Evolutionary conservation across 2,329 filamentous ascomycete genomes (phyloP), one percentile per base, ranked within the genome.

Genomic region (Colletotrichum sp.): DNA sequence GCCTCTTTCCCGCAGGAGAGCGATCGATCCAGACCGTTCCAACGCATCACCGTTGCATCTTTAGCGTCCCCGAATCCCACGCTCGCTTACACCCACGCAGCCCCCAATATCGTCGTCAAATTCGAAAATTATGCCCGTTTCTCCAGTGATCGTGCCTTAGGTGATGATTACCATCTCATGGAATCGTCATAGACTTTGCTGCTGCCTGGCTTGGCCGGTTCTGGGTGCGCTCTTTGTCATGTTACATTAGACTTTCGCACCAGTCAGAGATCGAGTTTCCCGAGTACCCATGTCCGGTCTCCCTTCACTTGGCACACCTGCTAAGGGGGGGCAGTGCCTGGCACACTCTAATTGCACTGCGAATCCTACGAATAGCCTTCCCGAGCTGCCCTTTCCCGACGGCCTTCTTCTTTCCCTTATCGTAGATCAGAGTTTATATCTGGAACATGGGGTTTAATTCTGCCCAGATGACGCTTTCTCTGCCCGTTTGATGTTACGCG

Each of bases 151-250:
- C 43, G 43, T 36, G 58, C 26, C 30, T 38, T 18, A 24, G 38
- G 66, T 64, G 48, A 70, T 56, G 65, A 52, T 63, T 34, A 32
- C 38, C 18, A 4, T 4, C 36, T n/a, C 48, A 71, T 72, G 24
- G 66, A 63, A 16, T 72, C 59, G 71, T 74, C 71, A 74, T 74
- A 62, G 73, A 74, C 65, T 26, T 30, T 21, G 24, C 55, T 26
- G 36, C 61, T 43, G 68, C 72, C 59, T 61, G 62, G 61, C 61
- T 30, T 52, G 68, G 52, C 58, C 59, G 18, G 13, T 30, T n/a
- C 14, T 28, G 61, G n/a, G 21, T 36, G 43, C 62, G 21, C 55
- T 30, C n/a, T 58, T 26, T 21, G 24, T 34, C 30, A 69, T 30
- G 65, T 61, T 28, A 3, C 59, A 70, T 34, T 52, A 13, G 8